Evolutionary conservation across 1,139 yeast species (phyloP), one percentile per base, ranked within the genome.

Genomic region (Magnusiomyces tetraspermus): DNA sequence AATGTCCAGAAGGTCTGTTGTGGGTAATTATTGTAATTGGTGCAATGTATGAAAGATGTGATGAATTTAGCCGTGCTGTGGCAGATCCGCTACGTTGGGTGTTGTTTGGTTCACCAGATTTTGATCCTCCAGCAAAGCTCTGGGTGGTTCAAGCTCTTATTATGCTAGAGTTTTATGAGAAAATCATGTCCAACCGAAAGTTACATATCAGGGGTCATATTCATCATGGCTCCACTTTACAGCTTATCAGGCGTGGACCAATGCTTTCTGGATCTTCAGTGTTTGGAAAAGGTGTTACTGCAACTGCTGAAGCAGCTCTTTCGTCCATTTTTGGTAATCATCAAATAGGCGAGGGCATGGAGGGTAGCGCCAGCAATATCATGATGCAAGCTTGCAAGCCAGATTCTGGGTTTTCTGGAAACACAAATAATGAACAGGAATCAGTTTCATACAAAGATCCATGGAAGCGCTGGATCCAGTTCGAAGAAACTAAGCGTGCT

Each of bases 191-290:
- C 0, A 61, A 68, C n/a, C 68, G 82, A 49, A 60, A 60, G 40
- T 53, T 83, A 60, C 94, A 85, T 62, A 94, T 85, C 63, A 66
- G 95, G 48, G 86, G 86, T 0, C 85, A 81, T 62, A 71, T 85
- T 11, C 92, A 85, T 61, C 89, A 85, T 62, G 92, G 89, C 1
- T 78, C 89, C 0, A 80, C 86, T 0, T 79, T 84, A 22, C 94
- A 85, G 65, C 67, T 86, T 53, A 68, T 86, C 47, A 71, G 90
- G 56, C 73, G 95, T 61, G 80, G 85, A 15, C 86, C 94, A 0
- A 76, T 83, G n/a, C 65, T 85, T 33, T 46, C 59, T 23, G 69
- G 66, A 23, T 30, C 48, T 21, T 45, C 48, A 13, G 51, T 53
- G 31, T 41, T 53, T 36, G 23, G 43, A 46, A 11, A 36, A 36